phyloP scores from a whole-genome alignment of 148 eudicot species.

The Arbutus unedo region DNA sequence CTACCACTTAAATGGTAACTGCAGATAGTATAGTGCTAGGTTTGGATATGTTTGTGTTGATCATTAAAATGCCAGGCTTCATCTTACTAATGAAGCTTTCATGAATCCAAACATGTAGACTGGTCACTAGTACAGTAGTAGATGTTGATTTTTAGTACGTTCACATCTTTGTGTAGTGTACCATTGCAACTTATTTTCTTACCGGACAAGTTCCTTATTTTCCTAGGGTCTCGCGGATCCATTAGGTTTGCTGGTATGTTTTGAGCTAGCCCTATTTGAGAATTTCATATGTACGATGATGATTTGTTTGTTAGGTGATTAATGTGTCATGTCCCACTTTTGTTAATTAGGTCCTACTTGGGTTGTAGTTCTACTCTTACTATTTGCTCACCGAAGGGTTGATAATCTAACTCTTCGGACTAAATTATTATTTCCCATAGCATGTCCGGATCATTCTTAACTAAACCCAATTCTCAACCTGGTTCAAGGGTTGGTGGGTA shows the following conservation, averaged over 20 bases:
- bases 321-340: background rate
- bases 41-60: background rate
- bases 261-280: background rate
- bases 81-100: slow-evolving; percentile 7
- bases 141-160: slow-evolving; percentile 1
- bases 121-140: background rate
- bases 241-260: background rate
- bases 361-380: no score
- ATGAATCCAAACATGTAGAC: background rate
- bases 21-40: background rate
- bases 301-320: background rate
- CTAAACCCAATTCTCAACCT: no score
- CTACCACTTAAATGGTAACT: slow-evolving; percentile 42
- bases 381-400: no score
- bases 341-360: background rate
- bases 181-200: background rate
- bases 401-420: no score
- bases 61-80: slow-evolving; percentile 7
- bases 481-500: no score
- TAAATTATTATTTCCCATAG: no score
- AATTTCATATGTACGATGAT: background rate
- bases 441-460: no score
- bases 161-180: background rate
- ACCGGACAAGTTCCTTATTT: background rate
- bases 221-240: background rate